phyloP scores from a whole-genome alignment of 169 alveolate species.

The Eimeria nieschulzi region DNA sequence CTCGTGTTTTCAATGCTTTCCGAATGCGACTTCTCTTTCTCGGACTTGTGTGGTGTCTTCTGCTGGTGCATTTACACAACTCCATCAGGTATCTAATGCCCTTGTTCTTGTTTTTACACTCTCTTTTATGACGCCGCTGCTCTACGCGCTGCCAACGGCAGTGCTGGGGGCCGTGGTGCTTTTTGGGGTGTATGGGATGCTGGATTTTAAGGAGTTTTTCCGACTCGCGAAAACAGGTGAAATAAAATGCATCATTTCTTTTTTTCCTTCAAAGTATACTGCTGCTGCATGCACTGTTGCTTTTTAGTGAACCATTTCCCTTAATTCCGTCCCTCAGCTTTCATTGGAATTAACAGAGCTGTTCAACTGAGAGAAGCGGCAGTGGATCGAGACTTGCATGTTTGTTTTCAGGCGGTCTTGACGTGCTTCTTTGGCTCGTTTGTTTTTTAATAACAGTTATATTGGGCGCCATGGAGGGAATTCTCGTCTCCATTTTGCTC shows the following conservation, averaged over 20 bases:
- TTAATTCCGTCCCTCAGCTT: no score
- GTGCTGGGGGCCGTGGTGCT: constrained; percentile 77
- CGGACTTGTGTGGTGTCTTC: constrained; percentile 70
- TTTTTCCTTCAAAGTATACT: no score
- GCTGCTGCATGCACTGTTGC: no score
- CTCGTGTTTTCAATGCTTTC: constrained; percentile 76
- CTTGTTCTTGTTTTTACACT: constrained; percentile 72
- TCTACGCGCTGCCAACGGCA: constrained; percentile 66
- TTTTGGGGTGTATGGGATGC: constrained; percentile 78
- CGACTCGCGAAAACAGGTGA: constrained; percentile 65
- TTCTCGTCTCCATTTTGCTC: constrained; percentile 74
- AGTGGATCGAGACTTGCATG: background rate
- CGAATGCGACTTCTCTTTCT: constrained; percentile 76
- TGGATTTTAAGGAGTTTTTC: constrained; percentile 65
- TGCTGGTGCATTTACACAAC: constrained; percentile 65
- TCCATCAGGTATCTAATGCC: constrained; percentile 66
- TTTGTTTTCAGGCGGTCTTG: constrained; percentile 66
- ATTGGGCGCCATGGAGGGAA: constrained; percentile 79
- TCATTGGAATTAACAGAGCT: background rate
- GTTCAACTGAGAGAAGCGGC: background rate
- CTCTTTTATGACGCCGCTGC: constrained; percentile 76
- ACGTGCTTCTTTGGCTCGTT: constrained; percentile 77
- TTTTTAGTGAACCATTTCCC: no score
- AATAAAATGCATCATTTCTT: background rate
- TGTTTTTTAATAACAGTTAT: constrained; percentile 68